Conservation (phyloP, 1,284 basidiomycete genomes). For the Tilletia horrida region DNA sequence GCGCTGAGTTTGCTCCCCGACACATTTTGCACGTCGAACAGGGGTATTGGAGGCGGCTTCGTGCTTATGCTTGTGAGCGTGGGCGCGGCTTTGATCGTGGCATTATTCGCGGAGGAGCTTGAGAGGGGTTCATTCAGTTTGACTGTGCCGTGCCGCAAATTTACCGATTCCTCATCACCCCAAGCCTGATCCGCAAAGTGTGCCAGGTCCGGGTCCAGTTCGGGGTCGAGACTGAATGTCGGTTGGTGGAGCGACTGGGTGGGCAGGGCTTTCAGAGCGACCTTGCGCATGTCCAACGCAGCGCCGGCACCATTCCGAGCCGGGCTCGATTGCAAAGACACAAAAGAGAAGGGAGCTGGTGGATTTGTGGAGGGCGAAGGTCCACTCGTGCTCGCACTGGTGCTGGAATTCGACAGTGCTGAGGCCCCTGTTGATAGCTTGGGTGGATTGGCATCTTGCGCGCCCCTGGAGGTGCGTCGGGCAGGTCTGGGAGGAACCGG, state of each 20-base stretch:
- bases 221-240: slow-evolving; percentile 6
- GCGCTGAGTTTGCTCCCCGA: no score
- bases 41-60: no score
- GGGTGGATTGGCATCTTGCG: no score
- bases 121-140: no score
- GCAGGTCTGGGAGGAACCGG: neutral
- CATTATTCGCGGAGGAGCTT: no score
- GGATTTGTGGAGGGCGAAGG: neutral
- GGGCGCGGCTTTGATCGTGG: slow-evolving; percentile 6
- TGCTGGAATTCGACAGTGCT: no score
- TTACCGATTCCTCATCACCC: neutral
- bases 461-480: neutral
- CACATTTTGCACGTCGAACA: no score
- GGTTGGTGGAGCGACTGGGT: neutral
- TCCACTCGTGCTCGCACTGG: no score
- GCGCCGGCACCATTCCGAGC: neutral
- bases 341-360: neutral
- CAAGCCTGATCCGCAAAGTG: slow-evolving; percentile 12
- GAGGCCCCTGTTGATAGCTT: no score
- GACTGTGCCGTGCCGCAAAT: neutral
- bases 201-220: slow-evolving; percentile 10
- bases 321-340: neutral
- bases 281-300: neutral
- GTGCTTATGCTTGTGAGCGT: no score
- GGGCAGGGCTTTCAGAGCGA: no score